These are phyloP conservation scores for Floccularia luteovirens DNA, from an alignment of 768 basidiomycete species.

Conservation along the genomic window DNA sequence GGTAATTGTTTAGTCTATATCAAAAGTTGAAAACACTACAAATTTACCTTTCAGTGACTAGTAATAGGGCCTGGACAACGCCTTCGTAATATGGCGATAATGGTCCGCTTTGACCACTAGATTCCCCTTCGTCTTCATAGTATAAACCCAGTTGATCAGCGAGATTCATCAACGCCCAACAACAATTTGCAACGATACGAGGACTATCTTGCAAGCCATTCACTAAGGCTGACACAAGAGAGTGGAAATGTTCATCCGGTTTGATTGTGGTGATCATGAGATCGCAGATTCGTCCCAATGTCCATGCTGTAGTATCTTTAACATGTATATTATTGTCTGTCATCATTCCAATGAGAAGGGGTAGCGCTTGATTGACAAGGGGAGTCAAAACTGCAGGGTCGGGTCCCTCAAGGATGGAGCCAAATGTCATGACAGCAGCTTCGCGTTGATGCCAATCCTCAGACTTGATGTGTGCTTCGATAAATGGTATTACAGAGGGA, in stretches of 20 bases:
- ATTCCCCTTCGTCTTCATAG: conserved; percentile 54
- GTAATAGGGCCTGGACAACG: conserved; percentile 75
- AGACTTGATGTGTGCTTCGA: conserved; percentile 90
- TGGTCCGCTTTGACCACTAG: conserved; percentile 48
- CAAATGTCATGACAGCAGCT: conserved; percentile 97
- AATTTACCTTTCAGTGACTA: conserved; percentile 79
- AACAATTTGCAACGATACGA: conserved; percentile 87
- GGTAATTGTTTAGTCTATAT: conserved; percentile 7
- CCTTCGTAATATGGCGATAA: conserved; percentile 87
- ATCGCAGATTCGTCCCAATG: conserved; percentile 92
- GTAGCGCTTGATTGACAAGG: conserved; percentile 89
- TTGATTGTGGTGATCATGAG: conserved; percentile 80
- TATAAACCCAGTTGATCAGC: conserved; percentile 78
- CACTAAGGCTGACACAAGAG: conserved; percentile 78
- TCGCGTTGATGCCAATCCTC: conserved; percentile 94
- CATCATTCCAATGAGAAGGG: conserved; percentile 95
- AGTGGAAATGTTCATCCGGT: conserved; percentile 80
- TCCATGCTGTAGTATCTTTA: conserved; percentile 98
- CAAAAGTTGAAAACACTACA: background rate
- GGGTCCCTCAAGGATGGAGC: conserved; percentile 95
- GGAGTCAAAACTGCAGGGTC: conserved; percentile 83
- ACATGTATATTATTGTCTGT: conserved; percentile 76
- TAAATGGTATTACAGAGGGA: conserved; percentile 92
- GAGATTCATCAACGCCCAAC: conserved; percentile 95
- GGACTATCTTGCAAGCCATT: conserved; percentile 73